phyloP scores from a whole-genome alignment of 352 stramenopile species.

The Elongisporangium undulatum region DNA sequence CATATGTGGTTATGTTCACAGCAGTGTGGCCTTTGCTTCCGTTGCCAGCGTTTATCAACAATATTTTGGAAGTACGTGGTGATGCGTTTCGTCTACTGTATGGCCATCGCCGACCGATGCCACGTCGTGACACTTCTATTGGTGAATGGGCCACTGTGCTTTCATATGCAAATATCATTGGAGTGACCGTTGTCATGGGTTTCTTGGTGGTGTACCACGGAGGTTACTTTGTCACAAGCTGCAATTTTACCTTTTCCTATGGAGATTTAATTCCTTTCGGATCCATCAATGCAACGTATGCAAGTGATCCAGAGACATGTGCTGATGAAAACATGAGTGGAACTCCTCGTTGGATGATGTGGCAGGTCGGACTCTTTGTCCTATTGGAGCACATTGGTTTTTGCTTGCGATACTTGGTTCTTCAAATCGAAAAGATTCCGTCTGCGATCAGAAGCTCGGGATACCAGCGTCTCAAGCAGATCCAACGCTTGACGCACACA shows the following conservation, averaged over 20 bases:
- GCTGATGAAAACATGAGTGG: conserved; percentile 28
- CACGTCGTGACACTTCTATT: conserved; percentile 74
- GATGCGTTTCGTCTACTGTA: conserved; percentile 83
- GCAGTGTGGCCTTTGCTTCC: conserved; percentile 87
- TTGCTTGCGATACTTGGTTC: conserved; percentile 79
- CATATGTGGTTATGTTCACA: conserved; percentile 90
- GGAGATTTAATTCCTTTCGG: conserved; percentile 78
- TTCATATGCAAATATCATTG: conserved; percentile 84
- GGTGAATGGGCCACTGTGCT: conserved; percentile 83
- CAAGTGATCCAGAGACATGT: conserved; percentile 29
- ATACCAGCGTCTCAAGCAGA: conserved; percentile 76
- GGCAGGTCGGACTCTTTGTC: conserved; percentile 80
- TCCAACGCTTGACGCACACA: conserved; percentile 64
- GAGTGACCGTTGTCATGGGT: conserved; percentile 72
- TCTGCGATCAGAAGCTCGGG: conserved; percentile 65
- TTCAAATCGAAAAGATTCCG: conserved; percentile 74
- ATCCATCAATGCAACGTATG: conserved; percentile 31
- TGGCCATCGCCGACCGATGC: conserved; percentile 75
- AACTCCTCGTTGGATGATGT: conserved; percentile 53
- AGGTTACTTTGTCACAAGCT: conserved; percentile 69
- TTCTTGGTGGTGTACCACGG: conserved; percentile 86
- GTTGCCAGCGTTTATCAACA: conserved; percentile 84
- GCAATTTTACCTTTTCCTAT: conserved; percentile 68
- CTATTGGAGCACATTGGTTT: conserved; percentile 79
- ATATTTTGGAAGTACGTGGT: conserved; percentile 81